phyloP scores from a whole-genome alignment of 2,329 filamentous ascomycete genomes.

The Fusarium austroafricanum region DNA sequence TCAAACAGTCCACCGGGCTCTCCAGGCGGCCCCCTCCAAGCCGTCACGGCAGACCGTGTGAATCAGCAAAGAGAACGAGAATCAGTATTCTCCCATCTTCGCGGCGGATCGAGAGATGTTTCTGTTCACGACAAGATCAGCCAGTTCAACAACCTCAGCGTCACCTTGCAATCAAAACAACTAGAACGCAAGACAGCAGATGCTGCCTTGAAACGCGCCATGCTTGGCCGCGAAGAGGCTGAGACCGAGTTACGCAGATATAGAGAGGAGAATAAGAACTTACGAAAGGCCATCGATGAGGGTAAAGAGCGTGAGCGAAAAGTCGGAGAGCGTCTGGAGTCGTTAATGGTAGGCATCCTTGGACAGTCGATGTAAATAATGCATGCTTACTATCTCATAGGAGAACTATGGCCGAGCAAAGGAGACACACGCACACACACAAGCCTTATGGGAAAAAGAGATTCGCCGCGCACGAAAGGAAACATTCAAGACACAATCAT shows the following conservation, averaged over 20 bases:
- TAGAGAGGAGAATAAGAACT: conserved; percentile 67
- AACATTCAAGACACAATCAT: conserved; percentile 78
- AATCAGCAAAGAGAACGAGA: conserved; percentile 61
- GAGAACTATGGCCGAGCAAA: conserved; percentile 77
- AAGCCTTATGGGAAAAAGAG: conserved; percentile 79
- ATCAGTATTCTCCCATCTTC: conserved; percentile 52
- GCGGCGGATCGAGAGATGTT: conserved; percentile 63
- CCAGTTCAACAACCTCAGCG: conserved; percentile 76
- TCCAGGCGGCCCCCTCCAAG: conserved; percentile 68
- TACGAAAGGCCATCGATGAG: conserved; percentile 72
- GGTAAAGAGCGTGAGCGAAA: conserved; percentile 73
- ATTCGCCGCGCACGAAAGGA: conserved; percentile 77
- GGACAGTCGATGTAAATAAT: neutral
- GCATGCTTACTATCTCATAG: conserved; percentile 55
- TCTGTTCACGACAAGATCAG: conserved; percentile 75
- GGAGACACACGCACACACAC: conserved; percentile 74
- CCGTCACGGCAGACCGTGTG: conserved; percentile 72
- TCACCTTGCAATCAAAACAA: conserved; percentile 70
- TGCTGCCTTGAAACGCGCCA: conserved; percentile 73
- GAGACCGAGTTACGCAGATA: conserved; percentile 74
- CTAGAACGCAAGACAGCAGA: conserved; percentile 74
- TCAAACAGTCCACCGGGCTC: conserved; percentile 63
- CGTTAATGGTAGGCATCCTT: conserved; percentile 70
- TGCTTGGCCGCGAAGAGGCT: conserved; percentile 76
- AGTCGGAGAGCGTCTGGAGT: conserved; percentile 74